These are phyloP conservation scores for Cantharellus anzutake DNA, from an alignment of 768 basidiomycete species.

Conservation along the genomic window DNA sequence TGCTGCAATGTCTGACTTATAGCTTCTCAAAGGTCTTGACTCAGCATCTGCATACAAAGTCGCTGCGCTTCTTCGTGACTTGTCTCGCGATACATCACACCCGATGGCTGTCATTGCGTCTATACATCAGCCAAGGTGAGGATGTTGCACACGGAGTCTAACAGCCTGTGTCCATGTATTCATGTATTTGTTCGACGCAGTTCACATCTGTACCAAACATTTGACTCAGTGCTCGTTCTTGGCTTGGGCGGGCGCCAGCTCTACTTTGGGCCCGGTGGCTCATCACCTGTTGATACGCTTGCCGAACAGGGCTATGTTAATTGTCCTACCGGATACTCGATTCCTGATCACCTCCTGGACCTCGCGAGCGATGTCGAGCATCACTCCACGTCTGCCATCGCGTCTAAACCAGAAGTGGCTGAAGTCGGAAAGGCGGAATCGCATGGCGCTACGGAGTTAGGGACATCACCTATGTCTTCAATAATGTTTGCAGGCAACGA, in stretches of 20 bases:
- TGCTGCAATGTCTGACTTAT: background rate
- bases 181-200: constrained; percentile 16
- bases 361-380: constrained; percentile 44
- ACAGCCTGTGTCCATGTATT: too few relatives aligned
- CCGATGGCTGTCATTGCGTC: constrained; percentile 73
- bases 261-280: constrained; percentile 61
- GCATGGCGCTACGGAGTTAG: background rate
- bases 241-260: constrained; percentile 49
- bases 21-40: constrained; percentile 37
- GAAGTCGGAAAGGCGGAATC: background rate
- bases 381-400: constrained; percentile 16
- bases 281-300: constrained; percentile 52
- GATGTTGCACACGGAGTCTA: background rate
- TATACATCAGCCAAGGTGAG: constrained; percentile 56
- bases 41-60: constrained; percentile 73
- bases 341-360: constrained; percentile 84
- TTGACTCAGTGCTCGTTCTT: constrained; percentile 64
- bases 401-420: background rate
- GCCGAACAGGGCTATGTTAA: constrained; percentile 23
- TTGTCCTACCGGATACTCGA: constrained; percentile 70
- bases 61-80: constrained; percentile 52
- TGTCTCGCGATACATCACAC: constrained; percentile 47
- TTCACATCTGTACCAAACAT: constrained; percentile 69
- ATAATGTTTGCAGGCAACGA: too few relatives aligned
- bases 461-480: too few relatives aligned